Conservation (phyloP, 495 filamentous ascomycete species). For the Corynascus novoguineensis region DNA sequence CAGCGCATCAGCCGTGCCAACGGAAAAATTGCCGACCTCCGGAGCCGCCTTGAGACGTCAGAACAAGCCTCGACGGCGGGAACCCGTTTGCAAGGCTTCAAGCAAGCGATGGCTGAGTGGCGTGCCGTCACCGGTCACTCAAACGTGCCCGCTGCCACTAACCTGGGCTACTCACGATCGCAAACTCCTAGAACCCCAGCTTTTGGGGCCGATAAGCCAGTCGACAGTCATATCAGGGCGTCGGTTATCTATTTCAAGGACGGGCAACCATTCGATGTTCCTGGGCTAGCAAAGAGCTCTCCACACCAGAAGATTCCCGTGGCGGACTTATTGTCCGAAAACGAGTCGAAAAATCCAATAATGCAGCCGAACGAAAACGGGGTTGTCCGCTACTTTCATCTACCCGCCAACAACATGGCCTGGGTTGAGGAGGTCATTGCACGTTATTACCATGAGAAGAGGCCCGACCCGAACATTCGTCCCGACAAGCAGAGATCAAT, state of each 20-base stretch:
- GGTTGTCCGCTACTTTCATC: slow-evolving; percentile 32
- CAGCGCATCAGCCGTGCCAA: slow-evolving; percentile 21
- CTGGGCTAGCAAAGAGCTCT: slow-evolving; percentile 16
- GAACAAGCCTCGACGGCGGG: slow-evolving; percentile 19
- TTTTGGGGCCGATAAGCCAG: slow-evolving; percentile 1
- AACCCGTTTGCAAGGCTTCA: slow-evolving; percentile 17
- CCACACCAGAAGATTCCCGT: slow-evolving; percentile 27
- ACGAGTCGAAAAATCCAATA: slow-evolving; percentile 23
- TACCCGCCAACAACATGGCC: slow-evolving; percentile 37
- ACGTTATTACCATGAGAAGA: slow-evolving; percentile 28
- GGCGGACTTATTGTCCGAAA: slow-evolving; percentile 21
- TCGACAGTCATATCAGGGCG: slow-evolving; percentile 24
- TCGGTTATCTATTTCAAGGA: slow-evolving; percentile 24
- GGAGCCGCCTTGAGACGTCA: slow-evolving; percentile 18
- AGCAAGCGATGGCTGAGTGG: slow-evolving; percentile 20
- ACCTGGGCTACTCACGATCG: neutral
- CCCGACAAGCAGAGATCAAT: slow-evolving; percentile 7
- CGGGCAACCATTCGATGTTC: slow-evolving; percentile 16
- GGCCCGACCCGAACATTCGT: slow-evolving; percentile 18
- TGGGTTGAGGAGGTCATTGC: slow-evolving; percentile 30
- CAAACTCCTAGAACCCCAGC: neutral
- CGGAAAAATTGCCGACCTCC: slow-evolving; percentile 14
- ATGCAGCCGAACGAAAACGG: slow-evolving; percentile 22
- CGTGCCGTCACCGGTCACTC: slow-evolving; percentile 11
- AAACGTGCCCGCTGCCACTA: neutral